Percentiles rank a stretch among this genome's conserved stretches.
phyloP scores from a whole-genome alignment of 805 yeast species.

The Komagataella ulmi region DNA sequence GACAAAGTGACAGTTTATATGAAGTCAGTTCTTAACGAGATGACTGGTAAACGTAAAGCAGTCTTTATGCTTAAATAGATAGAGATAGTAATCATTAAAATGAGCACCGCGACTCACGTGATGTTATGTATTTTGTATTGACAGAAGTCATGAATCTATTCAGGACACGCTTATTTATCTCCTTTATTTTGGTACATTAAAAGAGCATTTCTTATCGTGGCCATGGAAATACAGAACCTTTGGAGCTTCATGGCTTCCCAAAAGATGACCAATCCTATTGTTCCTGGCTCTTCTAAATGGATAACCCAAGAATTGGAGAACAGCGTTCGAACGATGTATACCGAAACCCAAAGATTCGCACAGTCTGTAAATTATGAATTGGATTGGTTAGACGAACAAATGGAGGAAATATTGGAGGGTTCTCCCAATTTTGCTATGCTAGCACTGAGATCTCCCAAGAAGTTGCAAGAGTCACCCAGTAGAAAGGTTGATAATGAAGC shows the following conservation, averaged over 20 bases:
- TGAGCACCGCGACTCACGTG: background rate
- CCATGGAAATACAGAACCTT: background rate
- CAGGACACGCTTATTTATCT: background rate
- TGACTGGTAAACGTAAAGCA: constrained; percentile 88
- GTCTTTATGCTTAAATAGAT: constrained; percentile 45
- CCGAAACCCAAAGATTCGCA: constrained; percentile 25
- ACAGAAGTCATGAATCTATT: background rate
- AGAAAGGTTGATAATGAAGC: background rate
- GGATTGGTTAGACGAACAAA: constrained; percentile 26
- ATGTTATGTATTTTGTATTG: background rate
- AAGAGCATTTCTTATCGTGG: background rate
- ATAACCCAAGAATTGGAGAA: constrained; percentile 28
- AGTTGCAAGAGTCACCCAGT: constrained; percentile 9
- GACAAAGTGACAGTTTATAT: constrained; percentile 80
- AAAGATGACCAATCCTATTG: constrained; percentile 2
- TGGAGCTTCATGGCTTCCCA: constrained; percentile 6
- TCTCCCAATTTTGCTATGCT: constrained; percentile 9
- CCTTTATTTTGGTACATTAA: background rate
- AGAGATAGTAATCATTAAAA: background rate
- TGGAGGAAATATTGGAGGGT: constrained; percentile 19
- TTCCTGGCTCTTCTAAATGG: constrained; percentile 43
- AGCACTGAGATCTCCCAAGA: constrained; percentile 4
- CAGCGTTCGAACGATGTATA: constrained; percentile 22
- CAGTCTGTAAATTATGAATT: constrained; percentile 23
- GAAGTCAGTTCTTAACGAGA: constrained; percentile 68